Base-by-base conservation (phyloP, 2,329 filamentous ascomycete genomes). In the Cladosporium austrohemisphaericum region DNA sequence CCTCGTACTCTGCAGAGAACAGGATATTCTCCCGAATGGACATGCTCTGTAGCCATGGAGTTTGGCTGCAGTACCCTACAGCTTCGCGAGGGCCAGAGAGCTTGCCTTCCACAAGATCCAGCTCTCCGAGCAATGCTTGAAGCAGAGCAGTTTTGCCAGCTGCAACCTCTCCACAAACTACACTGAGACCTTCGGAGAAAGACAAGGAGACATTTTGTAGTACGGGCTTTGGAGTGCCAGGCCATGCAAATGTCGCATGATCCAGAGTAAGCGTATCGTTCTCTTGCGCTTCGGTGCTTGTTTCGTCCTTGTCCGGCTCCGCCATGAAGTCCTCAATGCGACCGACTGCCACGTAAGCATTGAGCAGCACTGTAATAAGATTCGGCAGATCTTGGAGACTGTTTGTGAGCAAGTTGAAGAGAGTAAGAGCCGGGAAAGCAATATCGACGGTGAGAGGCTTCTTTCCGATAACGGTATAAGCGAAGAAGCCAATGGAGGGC, bases 271-370 rank as follows among this genome's bases (percentile, higher is more conserved):
- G 62, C 23, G 61, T 55, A 19, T 63, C 61, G 7, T 56, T 60
- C 14, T 60, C 58, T 10, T 64, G 62, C 20, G 63, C 64, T 38
- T 65, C 68, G 37, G 63, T 68, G 10, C 64, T 63, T 14, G 68
- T 63, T 37, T 63, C 57, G 25, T 61, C 52, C 57, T 89, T 88
- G 60, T 95, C 82, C 0, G 88, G 88, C 65, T 95, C 90, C 1
- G 75, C 72, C 88, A 95, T 94, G 69, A 94, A 95, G 18, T 80
- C 77, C 60, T 95, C 86, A 16, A 95, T 88, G 56, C 90, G 84
- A 7, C 79, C 81, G 54, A 95, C 81, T 0, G 90, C 86, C 14
- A 95, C 84, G n/a, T 80, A 83, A 0, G 89, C 87, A 59, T 95
- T 94, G 56, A 94, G 77, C 4, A 92, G 70, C 0, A 85, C 79